Conservation (phyloP, 164 flowering plant genomes). For the Liriodendron chinense region DNA sequence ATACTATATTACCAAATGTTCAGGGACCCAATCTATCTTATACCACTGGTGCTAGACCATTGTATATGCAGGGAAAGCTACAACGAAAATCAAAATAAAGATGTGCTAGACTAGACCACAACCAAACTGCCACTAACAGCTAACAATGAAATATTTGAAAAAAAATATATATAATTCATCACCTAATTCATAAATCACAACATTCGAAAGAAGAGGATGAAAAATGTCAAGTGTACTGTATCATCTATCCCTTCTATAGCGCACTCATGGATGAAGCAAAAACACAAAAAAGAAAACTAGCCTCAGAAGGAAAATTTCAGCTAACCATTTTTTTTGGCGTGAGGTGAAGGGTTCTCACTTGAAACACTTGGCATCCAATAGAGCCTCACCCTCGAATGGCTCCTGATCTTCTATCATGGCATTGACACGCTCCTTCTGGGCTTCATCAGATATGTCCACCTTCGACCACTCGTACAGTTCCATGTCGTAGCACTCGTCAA, state of each 20-base stretch:
- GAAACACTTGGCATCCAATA: slow-evolving; percentile 92
- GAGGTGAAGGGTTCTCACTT: slow-evolving; percentile 36
- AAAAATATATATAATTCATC: background rate
- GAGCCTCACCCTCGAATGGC: slow-evolving; percentile 85
- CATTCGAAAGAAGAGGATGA: background rate
- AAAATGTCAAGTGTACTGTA: background rate
- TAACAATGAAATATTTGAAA: too few relatives aligned
- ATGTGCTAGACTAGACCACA: background rate
- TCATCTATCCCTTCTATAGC: background rate
- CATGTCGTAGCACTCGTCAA: slow-evolving; percentile 91
- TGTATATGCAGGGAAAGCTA: too few relatives aligned
- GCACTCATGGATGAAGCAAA: background rate
- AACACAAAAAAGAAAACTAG: background rate
- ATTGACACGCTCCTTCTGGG: slow-evolving; percentile 78
- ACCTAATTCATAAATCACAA: background rate
- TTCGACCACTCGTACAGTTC: slow-evolving; percentile 75
- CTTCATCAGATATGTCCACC: slow-evolving; percentile 76
- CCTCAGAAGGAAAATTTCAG: background rate
- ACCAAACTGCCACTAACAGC: background rate
- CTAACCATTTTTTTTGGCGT: background rate
- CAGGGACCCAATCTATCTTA: too few relatives aligned
- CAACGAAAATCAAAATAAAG: background rate
- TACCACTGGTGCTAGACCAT: too few relatives aligned
- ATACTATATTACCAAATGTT: too few relatives aligned
- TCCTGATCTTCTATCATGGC: slow-evolving; percentile 92